A percentile compares a stretch with the other conserved stretches of the same genome.
These are phyloP conservation scores for Flagelloscypha sp. DNA, from an alignment of 768 basidiomycete species.

Conservation along the genomic window DNA sequence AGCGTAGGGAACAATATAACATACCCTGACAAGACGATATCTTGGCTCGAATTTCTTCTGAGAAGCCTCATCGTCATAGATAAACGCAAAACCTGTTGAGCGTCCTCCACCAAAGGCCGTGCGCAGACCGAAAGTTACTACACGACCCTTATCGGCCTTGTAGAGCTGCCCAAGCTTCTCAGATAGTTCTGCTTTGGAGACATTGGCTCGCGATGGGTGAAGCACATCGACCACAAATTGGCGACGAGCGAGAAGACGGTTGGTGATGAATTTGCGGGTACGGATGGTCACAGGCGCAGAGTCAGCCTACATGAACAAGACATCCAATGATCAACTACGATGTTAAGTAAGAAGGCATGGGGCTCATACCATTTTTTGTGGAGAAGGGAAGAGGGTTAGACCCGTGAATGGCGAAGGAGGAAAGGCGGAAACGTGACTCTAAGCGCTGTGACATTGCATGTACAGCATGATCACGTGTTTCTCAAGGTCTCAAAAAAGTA, in stretches of 20 bases:
- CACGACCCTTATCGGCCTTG: constrained; percentile 86
- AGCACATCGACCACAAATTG: constrained; percentile 94
- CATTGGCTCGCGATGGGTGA: constrained; percentile 92
- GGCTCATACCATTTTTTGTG: constrained; percentile 7
- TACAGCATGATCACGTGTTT: too few relatives aligned
- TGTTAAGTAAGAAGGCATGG: background rate
- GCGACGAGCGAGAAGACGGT: constrained; percentile 91
- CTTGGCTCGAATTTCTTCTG: constrained; percentile 98
- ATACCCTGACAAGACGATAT: constrained; percentile 87
- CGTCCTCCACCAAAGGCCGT: constrained; percentile 98
- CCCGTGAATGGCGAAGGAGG: background rate
- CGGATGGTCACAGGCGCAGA: constrained; percentile 89
- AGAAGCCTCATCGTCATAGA: constrained; percentile 92
- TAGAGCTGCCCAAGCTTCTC: constrained; percentile 90
- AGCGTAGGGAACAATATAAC: constrained; percentile 22
- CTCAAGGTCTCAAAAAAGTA: too few relatives aligned
- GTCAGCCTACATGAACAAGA: constrained; percentile 50
- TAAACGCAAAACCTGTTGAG: constrained; percentile 94
- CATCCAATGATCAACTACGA: background rate
- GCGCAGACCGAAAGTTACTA: constrained; percentile 89
- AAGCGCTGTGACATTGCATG: too few relatives aligned
- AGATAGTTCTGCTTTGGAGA: constrained; percentile 83
- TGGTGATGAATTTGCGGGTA: constrained; percentile 99
- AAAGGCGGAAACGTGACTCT: too few relatives aligned
- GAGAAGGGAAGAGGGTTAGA: constrained; percentile 1